A percentile compares a stretch with the other conserved stretches of the same genome.
These are phyloP conservation scores for Epichloe sp. DNA, from an alignment of 2,329 filamentous ascomycete genomes.

Conservation along the genomic window DNA sequence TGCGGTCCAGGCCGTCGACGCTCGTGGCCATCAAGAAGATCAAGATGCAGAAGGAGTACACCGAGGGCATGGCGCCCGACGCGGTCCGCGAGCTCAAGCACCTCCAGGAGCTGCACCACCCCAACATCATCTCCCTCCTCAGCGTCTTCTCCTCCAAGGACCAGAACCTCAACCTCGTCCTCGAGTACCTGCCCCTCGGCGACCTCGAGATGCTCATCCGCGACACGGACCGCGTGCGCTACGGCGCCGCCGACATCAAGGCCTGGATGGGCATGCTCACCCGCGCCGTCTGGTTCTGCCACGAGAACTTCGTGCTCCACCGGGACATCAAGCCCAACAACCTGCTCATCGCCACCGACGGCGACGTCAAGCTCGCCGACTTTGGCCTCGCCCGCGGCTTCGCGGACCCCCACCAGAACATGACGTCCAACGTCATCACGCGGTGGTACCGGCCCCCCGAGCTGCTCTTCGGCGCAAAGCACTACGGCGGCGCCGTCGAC, in stretches of 20 bases:
- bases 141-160: slow-evolving; percentile 93
- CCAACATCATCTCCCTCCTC: slow-evolving; percentile 87
- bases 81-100: slow-evolving; percentile 93
- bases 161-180: slow-evolving; percentile 89
- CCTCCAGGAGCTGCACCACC: slow-evolving; percentile 84
- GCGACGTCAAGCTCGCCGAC: slow-evolving; percentile 91
- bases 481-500: slow-evolving; percentile 85
- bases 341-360: slow-evolving; percentile 82
- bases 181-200: slow-evolving; percentile 87
- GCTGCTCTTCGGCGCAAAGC: slow-evolving; percentile 76
- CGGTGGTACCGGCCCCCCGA: slow-evolving; percentile 90
- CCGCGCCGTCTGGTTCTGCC: slow-evolving; percentile 89
- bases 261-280: slow-evolving; percentile 98
- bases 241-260: slow-evolving; percentile 85
- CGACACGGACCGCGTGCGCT: slow-evolving; percentile 64
- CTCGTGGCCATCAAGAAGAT: slow-evolving; percentile 91
- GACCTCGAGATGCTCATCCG: slow-evolving; percentile 92
- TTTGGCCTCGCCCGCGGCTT: slow-evolving; percentile 88
- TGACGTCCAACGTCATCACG: slow-evolving; percentile 94
- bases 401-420: slow-evolving; percentile 72
- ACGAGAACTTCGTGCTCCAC: slow-evolving; percentile 86
- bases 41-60: slow-evolving; percentile 74
- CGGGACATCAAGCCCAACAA: slow-evolving; percentile 99
- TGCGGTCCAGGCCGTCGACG: slow-evolving; percentile 55
- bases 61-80: slow-evolving; percentile 85